These are phyloP conservation scores for Pythium sp. DNA, from an alignment of 352 stramenopile species.

Conservation along the genomic window DNA sequence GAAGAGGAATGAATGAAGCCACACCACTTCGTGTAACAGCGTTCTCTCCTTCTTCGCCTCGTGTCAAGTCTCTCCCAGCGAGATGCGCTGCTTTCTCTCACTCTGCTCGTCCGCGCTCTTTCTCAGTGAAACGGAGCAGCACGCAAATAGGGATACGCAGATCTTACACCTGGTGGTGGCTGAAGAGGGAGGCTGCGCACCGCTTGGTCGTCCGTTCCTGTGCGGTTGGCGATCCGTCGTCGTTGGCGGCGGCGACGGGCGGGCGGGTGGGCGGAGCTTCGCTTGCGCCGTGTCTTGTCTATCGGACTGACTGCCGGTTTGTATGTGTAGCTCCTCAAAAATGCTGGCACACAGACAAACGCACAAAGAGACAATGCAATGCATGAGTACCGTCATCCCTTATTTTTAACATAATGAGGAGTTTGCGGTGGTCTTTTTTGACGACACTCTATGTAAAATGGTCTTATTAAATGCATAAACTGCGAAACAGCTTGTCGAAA, in stretches of 20 bases:
- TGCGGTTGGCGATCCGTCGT: not conserved
- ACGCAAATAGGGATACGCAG: too few species aligned
- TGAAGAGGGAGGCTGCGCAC: not conserved
- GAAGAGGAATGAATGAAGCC: not conserved
- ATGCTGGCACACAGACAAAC: not conserved
- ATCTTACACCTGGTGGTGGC: not conserved
- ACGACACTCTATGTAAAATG: too few species aligned
- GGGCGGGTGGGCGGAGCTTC: not conserved
- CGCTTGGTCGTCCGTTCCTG: not conserved
- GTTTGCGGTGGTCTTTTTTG: not conserved
- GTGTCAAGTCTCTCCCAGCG: not conserved
- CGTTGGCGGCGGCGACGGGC: not conserved
- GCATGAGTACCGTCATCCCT: not conserved
- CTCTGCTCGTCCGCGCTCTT: not conserved
- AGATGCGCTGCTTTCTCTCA: not conserved
- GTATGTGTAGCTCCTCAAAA: constrained; percentile 7
- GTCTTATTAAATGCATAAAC: not conserved
- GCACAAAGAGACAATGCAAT: not conserved
- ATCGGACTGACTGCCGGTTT: constrained; percentile 3
- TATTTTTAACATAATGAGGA: not conserved
- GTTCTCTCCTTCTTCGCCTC: not conserved
- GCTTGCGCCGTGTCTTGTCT: constrained; percentile 3
- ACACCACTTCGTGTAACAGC: too few species aligned
- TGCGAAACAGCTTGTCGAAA: not conserved
- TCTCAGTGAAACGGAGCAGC: not conserved